Percentiles rank a stretch among this genome's conserved stretches.
Conservation (phyloP, 139 green algal species). For the Limnomonas spitsbergensis region DNA sequence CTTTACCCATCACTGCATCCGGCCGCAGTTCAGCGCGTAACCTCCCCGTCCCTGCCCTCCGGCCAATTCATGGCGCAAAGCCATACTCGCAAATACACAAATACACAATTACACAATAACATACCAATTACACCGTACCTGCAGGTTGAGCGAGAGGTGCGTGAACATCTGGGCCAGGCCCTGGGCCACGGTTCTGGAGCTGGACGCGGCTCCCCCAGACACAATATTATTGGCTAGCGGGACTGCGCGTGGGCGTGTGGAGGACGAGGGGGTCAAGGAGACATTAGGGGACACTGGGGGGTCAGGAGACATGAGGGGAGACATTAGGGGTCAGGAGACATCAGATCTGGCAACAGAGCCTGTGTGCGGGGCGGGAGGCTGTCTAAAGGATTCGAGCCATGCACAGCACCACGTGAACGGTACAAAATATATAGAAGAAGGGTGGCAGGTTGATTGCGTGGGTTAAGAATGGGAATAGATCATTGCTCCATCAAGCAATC, state of each 20-base stretch:
- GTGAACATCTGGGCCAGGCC: constrained; percentile 27
- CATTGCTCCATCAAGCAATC: no score
- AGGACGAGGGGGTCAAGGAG: not conserved
- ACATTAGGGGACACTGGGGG: not conserved
- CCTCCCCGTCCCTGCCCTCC: not conserved
- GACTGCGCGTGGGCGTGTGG: not conserved
- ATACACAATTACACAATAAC: not conserved
- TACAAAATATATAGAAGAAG: no score
- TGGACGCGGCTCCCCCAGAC: not conserved
- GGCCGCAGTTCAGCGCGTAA: not conserved
- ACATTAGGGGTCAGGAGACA: not conserved
- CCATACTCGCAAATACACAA: not conserved
- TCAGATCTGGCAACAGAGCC: not conserved
- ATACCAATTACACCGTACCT: not conserved
- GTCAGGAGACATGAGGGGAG: not conserved
- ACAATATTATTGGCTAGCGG: constrained; percentile 3
- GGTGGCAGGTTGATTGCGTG: no score
- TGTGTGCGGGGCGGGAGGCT: no score
- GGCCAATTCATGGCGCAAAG: not conserved
- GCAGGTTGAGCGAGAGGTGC: constrained; percentile 19
- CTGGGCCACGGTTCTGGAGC: not conserved
- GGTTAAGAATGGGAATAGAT: no score
- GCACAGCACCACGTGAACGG: no score
- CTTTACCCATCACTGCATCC: not conserved
- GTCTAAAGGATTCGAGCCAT: no score